Base-by-base conservation (phyloP, 352 stramenopile genomes). In the Phytopythium oedochilum region DNA sequence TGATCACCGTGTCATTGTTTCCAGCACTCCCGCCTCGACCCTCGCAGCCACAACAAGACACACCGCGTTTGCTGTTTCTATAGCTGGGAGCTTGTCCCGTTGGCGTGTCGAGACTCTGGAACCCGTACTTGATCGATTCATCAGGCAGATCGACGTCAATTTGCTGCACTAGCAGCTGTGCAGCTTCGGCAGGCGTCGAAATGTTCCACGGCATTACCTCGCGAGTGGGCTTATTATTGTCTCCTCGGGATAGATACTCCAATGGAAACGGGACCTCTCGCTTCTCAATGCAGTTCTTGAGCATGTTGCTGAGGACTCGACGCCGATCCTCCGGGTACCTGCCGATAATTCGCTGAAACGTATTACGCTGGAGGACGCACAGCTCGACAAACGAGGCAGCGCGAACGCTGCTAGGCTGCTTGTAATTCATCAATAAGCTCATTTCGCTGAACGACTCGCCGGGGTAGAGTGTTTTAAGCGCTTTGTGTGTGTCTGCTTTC, bases 391-490 rank as follows among this genome's bases (percentile, higher is more conserved):
- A 69, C 10, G 70, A 76, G 17, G 76, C 48, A 2, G 77, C 74
- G 1, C 66, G 65, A 0, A 88, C 55, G 38, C 71, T 73, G 6
- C 65, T 67, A 28, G 76, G 66, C 18, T 73, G 66, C 5, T 66
- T 45, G 47, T 84, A 83, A 39, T 86, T 76, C 62, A 73, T 78
- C 6, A 89, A n/a, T 22, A 88, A 61, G 17, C 70, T 63, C 23
- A 86, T 63, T 15, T 83, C 76, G 6, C 79, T 71, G 26, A 86
- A 86, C 1, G 69, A 62, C 57, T 78, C 59, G 10, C 69, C 66
- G n/a, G n/a, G n/a, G n/a, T n/a, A n/a, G 11, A 61, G 54, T 22
- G 52, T 60, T 5, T 70, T 38, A 29, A 53, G 3, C 2, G 46
- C 29, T 29, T 29, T 4, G 31, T 11, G 1, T 20, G 31, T 42